Conservation (phyloP, 108 stramenopile genomes). For the Cyclotella sp. region DNA sequence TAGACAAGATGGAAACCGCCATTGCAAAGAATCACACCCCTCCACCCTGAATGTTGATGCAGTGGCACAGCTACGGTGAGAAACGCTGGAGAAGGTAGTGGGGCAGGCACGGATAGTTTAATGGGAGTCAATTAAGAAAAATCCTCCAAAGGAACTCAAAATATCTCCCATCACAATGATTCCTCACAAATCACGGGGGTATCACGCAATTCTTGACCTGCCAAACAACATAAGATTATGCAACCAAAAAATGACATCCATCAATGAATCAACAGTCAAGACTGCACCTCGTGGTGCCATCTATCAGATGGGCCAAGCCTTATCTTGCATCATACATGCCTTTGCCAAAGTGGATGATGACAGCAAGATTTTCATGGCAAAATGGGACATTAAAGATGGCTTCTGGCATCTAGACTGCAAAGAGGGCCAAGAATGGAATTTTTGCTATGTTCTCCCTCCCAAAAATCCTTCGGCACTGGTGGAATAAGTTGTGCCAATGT, state of each 20-base stretch:
- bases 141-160: constrained; percentile 10
- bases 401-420: no score
- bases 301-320: constrained; percentile 22
- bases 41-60: constrained; percentile 16
- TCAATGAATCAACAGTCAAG: constrained; percentile 21
- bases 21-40: constrained; percentile 9
- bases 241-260: neutral
- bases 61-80: neutral
- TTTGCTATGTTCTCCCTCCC: constrained; percentile 9
- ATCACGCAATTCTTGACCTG: neutral
- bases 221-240: neutral
- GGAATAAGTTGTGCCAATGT: constrained; percentile 6
- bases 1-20: constrained; percentile 14
- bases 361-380: neutral
- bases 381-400: no score
- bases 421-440: constrained; percentile 24
- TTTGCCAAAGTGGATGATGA: neutral
- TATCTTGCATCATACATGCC: constrained; percentile 16
- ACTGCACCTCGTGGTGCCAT: constrained; percentile 7
- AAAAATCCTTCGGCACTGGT: neutral
- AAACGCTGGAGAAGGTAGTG: neutral
- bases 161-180: constrained; percentile 9
- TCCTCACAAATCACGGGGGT: no score
- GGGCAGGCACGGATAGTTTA: constrained; percentile 8
- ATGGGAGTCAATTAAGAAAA: constrained; percentile 21